Base-by-base conservation (phyloP, 345 rosid genomes). In the Moricandia moricandioides region DNA sequence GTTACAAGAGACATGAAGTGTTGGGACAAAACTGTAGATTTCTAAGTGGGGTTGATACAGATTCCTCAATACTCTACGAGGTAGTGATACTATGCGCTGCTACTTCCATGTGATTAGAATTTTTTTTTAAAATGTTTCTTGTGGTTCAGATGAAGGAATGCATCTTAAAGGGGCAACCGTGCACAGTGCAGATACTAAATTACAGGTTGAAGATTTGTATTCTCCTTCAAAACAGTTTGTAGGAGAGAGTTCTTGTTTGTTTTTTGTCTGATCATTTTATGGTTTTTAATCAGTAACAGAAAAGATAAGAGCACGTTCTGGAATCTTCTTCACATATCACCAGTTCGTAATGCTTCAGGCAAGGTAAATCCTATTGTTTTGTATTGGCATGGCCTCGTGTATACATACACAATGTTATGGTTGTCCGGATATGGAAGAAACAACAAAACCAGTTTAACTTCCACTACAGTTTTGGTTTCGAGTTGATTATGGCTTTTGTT, bases 271-370 rank as follows among this genome's bases (percentile, higher is more conserved):
- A 78, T 67, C 73, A 65, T 78, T 29, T 66, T 67, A 34, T 45
- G 43, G 45, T 56, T 43, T 68, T 73, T 57, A n/a, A n/a, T 67
- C 74, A 57, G 74, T 13, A 67, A 65, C 90, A 95, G 99, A 86
- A 95, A 88, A 84, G 89, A 95, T 39, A 81, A 81, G 74, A 89
- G 87, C 77, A 67, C 86, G 7, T 95, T 95, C 77, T 92, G 97
- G 99, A 92, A 89, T 83, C 85, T 83, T 78, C 97, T 95, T 60
- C 97, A 95, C 84, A 83, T 92, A 63, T 89, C 99, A 30, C 99
- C 97, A 3, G 82, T 95, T 76, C 93, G 97, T 62, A 87, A 88
- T 83, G 97, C 99, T 71, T 85, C 90, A 52, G 99, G 99, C 76
- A 95, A 95, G 99, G 97, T 94, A 55, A 52, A 17, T 17, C 13